These are phyloP conservation scores for Podospora fimiseda DNA, from an alignment of 495 filamentous ascomycete species.

Conservation along the genomic window DNA sequence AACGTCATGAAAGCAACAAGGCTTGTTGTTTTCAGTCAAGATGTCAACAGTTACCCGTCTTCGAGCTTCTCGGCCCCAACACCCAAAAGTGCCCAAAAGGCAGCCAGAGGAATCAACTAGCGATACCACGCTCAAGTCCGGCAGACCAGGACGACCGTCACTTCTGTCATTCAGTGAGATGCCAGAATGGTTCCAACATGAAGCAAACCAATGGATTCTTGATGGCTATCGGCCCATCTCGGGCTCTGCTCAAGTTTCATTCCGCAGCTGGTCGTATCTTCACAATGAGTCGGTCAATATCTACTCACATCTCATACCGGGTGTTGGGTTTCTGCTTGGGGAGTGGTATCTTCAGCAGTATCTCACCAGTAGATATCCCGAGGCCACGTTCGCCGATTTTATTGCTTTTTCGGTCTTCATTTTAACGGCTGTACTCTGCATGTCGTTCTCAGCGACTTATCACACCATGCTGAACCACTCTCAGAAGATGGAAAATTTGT, in stretches of 20 bases:
- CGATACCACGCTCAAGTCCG: too few relatives aligned
- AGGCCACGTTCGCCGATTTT: conserved; percentile 29
- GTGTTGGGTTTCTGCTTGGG: conserved; percentile 24
- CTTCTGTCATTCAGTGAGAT: conserved; percentile 13
- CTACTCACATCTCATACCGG: conserved; percentile 40
- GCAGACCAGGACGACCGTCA: conserved; percentile 1
- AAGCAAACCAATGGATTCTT: conserved; percentile 47
- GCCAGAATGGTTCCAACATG: conserved; percentile 10
- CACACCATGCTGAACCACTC: conserved; percentile 50
- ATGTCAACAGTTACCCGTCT: too few relatives aligned
- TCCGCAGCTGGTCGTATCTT: conserved; percentile 52
- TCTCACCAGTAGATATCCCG: conserved; percentile 25
- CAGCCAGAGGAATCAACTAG: too few relatives aligned
- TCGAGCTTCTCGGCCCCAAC: too few relatives aligned
- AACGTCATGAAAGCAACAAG: too few relatives aligned
- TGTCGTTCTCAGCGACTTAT: conserved; percentile 39
- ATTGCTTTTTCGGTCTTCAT: conserved; percentile 39
- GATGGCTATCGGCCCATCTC: conserved; percentile 69
- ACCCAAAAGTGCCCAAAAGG: too few relatives aligned
- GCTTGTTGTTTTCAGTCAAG: too few relatives aligned
- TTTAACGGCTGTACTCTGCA: conserved; percentile 33
- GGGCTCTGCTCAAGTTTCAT: conserved; percentile 55
- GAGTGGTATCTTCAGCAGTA: conserved; percentile 29
- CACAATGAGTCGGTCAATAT: conserved; percentile 49
- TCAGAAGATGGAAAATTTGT: conserved; percentile 30